These are phyloP conservation scores for Gomphus bonarii DNA, from an alignment of 1,284 basidiomycete species.

Conservation along the genomic window DNA sequence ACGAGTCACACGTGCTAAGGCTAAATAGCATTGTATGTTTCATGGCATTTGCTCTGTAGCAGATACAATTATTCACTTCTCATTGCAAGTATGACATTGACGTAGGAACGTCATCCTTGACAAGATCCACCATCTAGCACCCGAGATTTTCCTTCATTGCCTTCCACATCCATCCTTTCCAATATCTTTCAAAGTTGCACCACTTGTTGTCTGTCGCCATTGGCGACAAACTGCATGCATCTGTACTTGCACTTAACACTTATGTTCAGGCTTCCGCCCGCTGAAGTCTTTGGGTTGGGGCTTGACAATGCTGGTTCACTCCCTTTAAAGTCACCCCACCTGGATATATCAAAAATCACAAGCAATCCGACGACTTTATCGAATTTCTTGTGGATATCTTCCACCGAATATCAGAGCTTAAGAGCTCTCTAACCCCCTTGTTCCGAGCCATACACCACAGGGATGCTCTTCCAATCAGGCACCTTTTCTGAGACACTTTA, in stretches of 20 bases:
- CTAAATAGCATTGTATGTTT: no score
- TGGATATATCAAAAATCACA: neutral
- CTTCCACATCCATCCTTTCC: neutral
- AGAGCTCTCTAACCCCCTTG: neutral
- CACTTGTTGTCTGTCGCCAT: constrained; percentile 10
- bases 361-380: neutral
- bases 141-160: constrained; percentile 11
- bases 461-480: neutral
- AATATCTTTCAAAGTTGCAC: neutral
- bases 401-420: neutral
- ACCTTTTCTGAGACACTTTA: neutral
- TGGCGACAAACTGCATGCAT: constrained; percentile 11
- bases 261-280: neutral
- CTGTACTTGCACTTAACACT: neutral
- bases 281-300: neutral
- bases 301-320: constrained; percentile 1
- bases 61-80: neutral
- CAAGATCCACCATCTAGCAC: constrained; percentile 5
- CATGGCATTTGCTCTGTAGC: no score
- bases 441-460: neutral
- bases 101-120: neutral
- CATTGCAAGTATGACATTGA: neutral
- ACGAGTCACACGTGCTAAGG: no score
- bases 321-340: neutral
- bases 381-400: constrained; percentile 3